Evolutionary conservation across 768 basidiomycete species (phyloP).

Genomic region (Austroboletus eburneus): DNA sequence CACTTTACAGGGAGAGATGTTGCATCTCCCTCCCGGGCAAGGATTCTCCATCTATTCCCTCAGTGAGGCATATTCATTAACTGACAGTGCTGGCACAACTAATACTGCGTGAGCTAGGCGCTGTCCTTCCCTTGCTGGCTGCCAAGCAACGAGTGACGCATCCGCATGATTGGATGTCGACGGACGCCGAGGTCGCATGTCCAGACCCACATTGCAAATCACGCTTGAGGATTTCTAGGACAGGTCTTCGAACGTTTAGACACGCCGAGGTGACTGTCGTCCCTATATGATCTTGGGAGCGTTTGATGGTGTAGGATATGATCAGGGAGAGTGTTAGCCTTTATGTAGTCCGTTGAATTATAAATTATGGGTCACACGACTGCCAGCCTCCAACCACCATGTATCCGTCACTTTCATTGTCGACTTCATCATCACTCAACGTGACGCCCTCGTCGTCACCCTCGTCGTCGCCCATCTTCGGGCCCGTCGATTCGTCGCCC

Average conservation of each 20-base stretch:
- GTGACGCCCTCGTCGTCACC: slow-evolving; percentile 48
- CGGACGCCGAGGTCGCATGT: slow-evolving; percentile 61
- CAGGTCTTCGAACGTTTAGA: slow-evolving; percentile 48
- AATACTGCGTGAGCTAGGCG: slow-evolving; percentile 34
- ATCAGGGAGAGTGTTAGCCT: too few species aligned
- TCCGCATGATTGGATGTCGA: slow-evolving; percentile 63
- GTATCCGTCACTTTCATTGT: background rate
- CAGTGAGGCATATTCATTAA: slow-evolving; percentile 31
- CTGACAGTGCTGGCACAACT: too few species aligned
- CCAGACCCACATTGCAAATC: slow-evolving; percentile 66
- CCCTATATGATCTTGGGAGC: slow-evolving; percentile 18
- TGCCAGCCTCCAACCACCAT: slow-evolving; percentile 14
- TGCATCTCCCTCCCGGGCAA: slow-evolving; percentile 55
- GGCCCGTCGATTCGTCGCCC: slow-evolving; percentile 36
- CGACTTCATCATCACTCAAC: slow-evolving; percentile 10
- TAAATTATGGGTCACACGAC: slow-evolving; percentile 7
- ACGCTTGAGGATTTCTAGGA: slow-evolving; percentile 47
- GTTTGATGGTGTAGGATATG: too few species aligned
- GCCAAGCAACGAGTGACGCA: slow-evolving; percentile 59
- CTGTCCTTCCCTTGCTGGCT: slow-evolving; percentile 62
- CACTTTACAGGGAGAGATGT: slow-evolving; percentile 59
- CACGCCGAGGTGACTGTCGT: slow-evolving; percentile 54
- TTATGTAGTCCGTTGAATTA: too few species aligned
- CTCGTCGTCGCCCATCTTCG: slow-evolving; percentile 36
- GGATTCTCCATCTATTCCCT: slow-evolving; percentile 69